phyloP scores from a whole-genome alignment of 176 grass and related monocot genomes.

The Paspalum vaginatum region DNA sequence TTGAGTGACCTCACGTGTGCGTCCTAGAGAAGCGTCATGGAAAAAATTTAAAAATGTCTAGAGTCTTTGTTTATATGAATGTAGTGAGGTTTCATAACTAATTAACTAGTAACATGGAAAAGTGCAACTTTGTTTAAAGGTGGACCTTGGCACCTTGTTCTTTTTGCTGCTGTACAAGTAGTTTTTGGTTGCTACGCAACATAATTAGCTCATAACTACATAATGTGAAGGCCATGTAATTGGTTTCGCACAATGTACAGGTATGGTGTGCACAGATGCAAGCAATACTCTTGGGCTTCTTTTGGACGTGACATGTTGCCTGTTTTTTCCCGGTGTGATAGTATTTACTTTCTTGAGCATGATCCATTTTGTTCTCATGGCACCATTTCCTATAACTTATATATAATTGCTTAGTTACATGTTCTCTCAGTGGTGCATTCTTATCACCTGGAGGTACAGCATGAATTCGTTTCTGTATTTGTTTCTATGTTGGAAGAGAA shows the following conservation, averaged over 20 bases:
- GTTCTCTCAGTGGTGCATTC: neutral
- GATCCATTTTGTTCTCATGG: neutral
- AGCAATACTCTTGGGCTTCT: neutral
- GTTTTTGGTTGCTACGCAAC: neutral
- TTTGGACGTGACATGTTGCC: neutral
- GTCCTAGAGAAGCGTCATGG: neutral
- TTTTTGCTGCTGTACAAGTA: neutral
- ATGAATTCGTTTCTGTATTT: neutral
- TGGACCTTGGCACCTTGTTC: too few relatives aligned
- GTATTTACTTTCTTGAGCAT: neutral
- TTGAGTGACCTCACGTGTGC: neutral
- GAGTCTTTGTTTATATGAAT: constrained; percentile 31
- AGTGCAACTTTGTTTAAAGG: neutral
- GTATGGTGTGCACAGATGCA: neutral
- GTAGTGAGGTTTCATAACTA: neutral
- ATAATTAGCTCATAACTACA: neutral
- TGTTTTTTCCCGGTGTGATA: neutral
- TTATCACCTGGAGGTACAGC: neutral
- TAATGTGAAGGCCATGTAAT: neutral
- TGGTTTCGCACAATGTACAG: neutral
- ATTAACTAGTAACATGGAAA: neutral
- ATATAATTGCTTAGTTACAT: neutral
- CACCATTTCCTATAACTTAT: neutral
- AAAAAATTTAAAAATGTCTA: neutral
- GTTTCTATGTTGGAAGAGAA: constrained; percentile 1